A percentile compares a stretch with the other conserved stretches of the same genome.
Conservation (phyloP, 495 filamentous ascomycete species). For the Mytilinidion resinicola region DNA sequence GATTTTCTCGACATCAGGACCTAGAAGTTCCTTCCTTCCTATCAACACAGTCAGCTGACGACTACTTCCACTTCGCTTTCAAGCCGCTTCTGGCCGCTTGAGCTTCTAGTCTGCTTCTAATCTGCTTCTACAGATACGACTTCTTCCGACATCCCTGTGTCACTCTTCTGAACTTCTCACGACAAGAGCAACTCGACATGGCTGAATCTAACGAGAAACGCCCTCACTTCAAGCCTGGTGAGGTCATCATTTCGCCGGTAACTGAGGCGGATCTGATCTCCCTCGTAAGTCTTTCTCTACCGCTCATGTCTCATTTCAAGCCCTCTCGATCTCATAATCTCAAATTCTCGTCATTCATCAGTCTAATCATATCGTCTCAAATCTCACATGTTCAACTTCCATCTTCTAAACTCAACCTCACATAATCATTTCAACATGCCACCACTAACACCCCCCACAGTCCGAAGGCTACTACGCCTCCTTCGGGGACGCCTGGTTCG, state of each 20-base stretch:
- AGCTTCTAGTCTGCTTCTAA: too few species aligned
- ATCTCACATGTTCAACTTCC: not conserved
- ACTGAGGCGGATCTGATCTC: slow-evolving; percentile 13
- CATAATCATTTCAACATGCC: too few species aligned
- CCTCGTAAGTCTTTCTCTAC: slow-evolving; percentile 4
- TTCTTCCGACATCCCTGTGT: not conserved
- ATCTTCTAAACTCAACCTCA: not conserved
- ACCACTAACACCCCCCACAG: not conserved
- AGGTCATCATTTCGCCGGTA: slow-evolving; percentile 17
- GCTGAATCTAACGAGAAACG: not conserved
- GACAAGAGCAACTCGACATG: not conserved
- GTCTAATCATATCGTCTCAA: not conserved
- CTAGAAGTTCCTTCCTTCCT: too few species aligned
- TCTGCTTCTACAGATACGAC: too few species aligned
- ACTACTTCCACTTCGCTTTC: too few species aligned
- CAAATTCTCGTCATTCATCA: not conserved
- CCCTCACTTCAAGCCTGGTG: slow-evolving; percentile 9
- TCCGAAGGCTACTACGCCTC: slow-evolving; percentile 16
- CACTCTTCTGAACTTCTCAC: not conserved
- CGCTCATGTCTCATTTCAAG: too few species aligned
- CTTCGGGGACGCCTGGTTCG: slow-evolving; percentile 8
- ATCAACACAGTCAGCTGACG: too few species aligned
- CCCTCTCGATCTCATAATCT: too few species aligned
- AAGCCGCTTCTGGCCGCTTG: too few species aligned
- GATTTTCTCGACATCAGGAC: too few species aligned